Evolutionary conservation across 2,329 filamentous ascomycete genomes (phyloP).

Genomic region (Aspergillus arachidicola): DNA sequence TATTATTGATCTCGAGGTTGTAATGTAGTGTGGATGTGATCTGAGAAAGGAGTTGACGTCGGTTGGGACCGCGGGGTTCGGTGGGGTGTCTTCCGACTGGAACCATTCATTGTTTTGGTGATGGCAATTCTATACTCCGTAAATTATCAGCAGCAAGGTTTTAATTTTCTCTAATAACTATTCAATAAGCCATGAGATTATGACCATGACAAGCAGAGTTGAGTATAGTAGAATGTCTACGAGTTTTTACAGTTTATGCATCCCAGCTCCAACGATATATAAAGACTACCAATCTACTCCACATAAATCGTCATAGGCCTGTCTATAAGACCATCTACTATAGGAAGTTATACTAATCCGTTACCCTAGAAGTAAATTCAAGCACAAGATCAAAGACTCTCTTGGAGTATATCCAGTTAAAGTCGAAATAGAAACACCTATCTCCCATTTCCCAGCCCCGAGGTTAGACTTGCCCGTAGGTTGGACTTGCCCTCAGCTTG

Average conservation of each 20-base stretch:
- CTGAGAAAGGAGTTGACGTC: neutral
- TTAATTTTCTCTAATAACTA: neutral
- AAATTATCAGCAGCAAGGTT: neutral
- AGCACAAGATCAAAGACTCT: neutral
- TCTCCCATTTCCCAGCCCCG: neutral
- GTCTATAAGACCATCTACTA: neutral
- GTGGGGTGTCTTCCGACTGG: neutral
- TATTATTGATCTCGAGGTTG: neutral
- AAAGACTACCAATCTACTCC: neutral
- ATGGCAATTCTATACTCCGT: neutral
- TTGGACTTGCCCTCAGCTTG: neutral
- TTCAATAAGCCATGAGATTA: neutral
- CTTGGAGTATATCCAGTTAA: neutral
- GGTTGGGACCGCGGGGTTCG: conserved; percentile 1
- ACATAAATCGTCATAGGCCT: neutral
- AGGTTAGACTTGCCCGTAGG: neutral
- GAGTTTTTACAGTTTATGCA: neutral
- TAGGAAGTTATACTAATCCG: neutral
- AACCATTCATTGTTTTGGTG: neutral
- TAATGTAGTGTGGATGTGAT: neutral
- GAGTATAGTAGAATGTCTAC: neutral
- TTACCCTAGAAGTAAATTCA: neutral
- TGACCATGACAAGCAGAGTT: neutral
- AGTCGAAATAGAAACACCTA: neutral
- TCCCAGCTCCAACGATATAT: neutral